phyloP scores from a whole-genome alignment of 2,329 filamentous ascomycete species.

The Claviceps quebecensis region DNA sequence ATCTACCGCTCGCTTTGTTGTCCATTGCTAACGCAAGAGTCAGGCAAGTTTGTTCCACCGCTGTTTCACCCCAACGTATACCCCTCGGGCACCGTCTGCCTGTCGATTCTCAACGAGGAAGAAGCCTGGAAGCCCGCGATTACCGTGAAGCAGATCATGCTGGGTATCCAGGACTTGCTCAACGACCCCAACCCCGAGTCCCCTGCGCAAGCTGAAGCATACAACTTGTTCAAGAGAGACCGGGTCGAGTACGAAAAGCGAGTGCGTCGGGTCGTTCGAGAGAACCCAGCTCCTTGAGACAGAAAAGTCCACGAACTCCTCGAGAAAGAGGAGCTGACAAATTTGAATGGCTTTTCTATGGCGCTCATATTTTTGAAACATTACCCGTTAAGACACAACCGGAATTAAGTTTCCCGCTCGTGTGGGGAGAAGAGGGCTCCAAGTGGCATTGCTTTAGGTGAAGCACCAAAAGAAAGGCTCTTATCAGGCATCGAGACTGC shows the following conservation, averaged over 20 bases:
- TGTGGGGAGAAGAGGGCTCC: constrained; percentile 13
- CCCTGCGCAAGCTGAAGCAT: constrained; percentile 91
- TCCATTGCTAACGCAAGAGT: neutral
- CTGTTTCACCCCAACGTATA: constrained; percentile 99
- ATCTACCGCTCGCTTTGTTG: neutral
- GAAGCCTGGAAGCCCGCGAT: constrained; percentile 98
- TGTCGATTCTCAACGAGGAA: constrained; percentile 95
- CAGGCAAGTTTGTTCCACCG: constrained; percentile 91
- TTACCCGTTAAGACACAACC: neutral
- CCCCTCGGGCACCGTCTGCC: constrained; percentile 90
- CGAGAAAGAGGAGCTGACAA: constrained; percentile 4
- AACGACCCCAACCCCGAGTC: constrained; percentile 96
- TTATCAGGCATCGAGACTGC: neutral
- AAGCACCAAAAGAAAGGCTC: constrained; percentile 2
- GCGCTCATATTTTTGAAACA: neutral
- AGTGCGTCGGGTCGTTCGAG: constrained; percentile 71
- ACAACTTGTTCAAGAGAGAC: constrained; percentile 93
- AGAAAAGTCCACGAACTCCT: too few species aligned
- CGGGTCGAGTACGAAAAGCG: constrained; percentile 75
- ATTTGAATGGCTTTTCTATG: neutral
- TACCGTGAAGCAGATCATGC: constrained; percentile 92
- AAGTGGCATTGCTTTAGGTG: constrained; percentile 10
- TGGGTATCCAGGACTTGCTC: constrained; percentile 90
- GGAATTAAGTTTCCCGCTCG: constrained; percentile 15
- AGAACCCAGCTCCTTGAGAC: constrained; percentile 63